phyloP scores from a whole-genome alignment of 2,329 filamentous ascomycete genomes.

The Fusarium hostae region DNA sequence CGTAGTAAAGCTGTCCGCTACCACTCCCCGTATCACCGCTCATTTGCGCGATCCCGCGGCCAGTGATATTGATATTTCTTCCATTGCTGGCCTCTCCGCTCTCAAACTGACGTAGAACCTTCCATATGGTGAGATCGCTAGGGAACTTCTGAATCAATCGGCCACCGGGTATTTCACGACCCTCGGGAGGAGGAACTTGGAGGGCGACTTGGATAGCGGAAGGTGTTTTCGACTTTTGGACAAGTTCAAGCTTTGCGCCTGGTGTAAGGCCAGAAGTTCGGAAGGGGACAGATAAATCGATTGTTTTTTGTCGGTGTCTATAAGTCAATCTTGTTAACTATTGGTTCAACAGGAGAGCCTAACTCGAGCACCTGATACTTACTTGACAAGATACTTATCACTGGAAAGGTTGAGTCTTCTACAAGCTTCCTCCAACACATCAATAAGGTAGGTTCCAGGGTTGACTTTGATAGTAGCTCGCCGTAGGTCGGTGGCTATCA shows the following conservation, averaged over 20 bases:
- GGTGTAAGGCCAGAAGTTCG: constrained; percentile 83
- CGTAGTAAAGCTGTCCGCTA: constrained; percentile 85
- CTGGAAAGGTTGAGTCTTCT: constrained; percentile 78
- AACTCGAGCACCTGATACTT: constrained; percentile 39
- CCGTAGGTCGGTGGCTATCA: constrained; percentile 83
- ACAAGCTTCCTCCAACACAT: constrained; percentile 89
- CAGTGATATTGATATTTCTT: constrained; percentile 81
- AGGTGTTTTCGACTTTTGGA: constrained; percentile 85
- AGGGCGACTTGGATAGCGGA: constrained; percentile 90
- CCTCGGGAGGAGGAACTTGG: constrained; percentile 80
- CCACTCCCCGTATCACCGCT: constrained; percentile 62
- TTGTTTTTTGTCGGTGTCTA: constrained; percentile 83
- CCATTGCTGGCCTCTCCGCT: constrained; percentile 72
- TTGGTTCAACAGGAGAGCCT: not conserved
- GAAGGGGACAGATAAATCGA: constrained; percentile 87
- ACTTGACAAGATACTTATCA: constrained; percentile 86
- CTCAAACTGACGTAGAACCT: constrained; percentile 90
- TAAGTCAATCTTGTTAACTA: not conserved
- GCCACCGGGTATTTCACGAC: constrained; percentile 68
- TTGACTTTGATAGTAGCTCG: constrained; percentile 85
- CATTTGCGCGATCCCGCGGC: constrained; percentile 76
- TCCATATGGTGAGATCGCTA: constrained; percentile 89
- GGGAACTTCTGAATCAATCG: constrained; percentile 87
- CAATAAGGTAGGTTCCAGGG: constrained; percentile 82
- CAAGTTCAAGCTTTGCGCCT: constrained; percentile 92